Evolutionary conservation across 2,329 filamentous ascomycete species (phyloP).

Genomic region (Botryosphaeria dothidea): DNA sequence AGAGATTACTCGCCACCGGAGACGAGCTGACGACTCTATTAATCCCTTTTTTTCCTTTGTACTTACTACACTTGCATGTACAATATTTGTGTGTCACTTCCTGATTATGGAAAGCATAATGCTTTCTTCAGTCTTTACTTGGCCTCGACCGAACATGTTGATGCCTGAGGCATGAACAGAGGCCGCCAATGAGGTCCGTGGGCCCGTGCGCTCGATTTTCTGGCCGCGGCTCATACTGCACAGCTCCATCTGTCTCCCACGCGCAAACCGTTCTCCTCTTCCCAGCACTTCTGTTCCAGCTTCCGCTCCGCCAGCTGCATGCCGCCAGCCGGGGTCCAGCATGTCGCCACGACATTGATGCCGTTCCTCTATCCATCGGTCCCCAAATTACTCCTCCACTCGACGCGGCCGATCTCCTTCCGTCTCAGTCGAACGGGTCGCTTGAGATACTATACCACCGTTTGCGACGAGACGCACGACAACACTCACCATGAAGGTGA

Average conservation of each 20-base stretch:
- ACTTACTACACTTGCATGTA: too few species aligned
- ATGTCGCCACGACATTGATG: constrained; percentile 34
- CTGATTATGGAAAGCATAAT: too few species aligned
- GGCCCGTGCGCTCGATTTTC: neutral
- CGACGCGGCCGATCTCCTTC: constrained; percentile 4
- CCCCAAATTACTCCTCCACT: constrained; percentile 24
- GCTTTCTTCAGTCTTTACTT: too few species aligned
- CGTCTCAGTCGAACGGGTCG: constrained; percentile 26
- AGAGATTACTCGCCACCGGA: too few species aligned
- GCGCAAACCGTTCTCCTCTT: neutral
- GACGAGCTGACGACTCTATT: too few species aligned
- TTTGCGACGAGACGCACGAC: constrained; percentile 1
- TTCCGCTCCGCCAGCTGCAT: constrained; percentile 11
- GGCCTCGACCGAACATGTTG: too few species aligned
- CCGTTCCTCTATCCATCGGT: constrained; percentile 50
- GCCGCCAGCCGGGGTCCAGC: constrained; percentile 8
- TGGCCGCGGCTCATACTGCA: neutral
- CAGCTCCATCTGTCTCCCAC: neutral
- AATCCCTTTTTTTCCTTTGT: too few species aligned
- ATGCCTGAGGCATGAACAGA: too few species aligned
- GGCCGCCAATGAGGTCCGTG: too few species aligned
- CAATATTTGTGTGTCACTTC: too few species aligned
- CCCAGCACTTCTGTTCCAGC: neutral
- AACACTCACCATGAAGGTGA: constrained; percentile 32
- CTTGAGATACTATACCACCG: constrained; percentile 32